phyloP scores from a whole-genome alignment of 164 flowering plant genomes.

The Berberis vulgaris region DNA sequence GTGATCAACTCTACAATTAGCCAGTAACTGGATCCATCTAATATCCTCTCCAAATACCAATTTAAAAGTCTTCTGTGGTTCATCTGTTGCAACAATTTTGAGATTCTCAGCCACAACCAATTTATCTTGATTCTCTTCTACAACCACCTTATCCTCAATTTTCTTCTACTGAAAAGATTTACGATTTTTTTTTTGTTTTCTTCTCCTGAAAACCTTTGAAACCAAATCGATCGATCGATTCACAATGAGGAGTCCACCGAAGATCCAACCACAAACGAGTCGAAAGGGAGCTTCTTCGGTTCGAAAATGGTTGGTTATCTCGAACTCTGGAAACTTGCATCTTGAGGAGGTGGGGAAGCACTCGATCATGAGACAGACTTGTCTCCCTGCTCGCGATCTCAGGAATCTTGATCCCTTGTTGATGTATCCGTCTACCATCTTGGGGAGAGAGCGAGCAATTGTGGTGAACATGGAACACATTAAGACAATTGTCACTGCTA shows the following conservation, averaged over 20 bases:
- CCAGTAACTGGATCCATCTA: no score
- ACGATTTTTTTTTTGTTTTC: no score
- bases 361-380: slow-evolving; percentile 29
- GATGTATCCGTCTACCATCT: slow-evolving; percentile 28
- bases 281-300: slow-evolving; percentile 19
- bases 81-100: no score
- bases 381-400: slow-evolving; percentile 29
- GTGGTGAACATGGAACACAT: slow-evolving; percentile 37
- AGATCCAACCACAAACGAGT: slow-evolving; percentile 4
- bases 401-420: slow-evolving; percentile 30
- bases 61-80: no score
- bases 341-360: slow-evolving; percentile 30
- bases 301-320: slow-evolving; percentile 34
- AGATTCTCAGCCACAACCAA: not conserved
- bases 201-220: no score
- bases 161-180: no score
- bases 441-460: slow-evolving; percentile 35
- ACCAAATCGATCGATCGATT: no score
- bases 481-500: slow-evolving; percentile 34
- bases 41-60: no score
- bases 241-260: not conserved
- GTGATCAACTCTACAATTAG: no score
- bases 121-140: no score
- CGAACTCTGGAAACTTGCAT: slow-evolving; percentile 23
- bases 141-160: no score